Conservation (phyloP, 2,329 filamentous ascomycete species). For the Beauveria australis region DNA sequence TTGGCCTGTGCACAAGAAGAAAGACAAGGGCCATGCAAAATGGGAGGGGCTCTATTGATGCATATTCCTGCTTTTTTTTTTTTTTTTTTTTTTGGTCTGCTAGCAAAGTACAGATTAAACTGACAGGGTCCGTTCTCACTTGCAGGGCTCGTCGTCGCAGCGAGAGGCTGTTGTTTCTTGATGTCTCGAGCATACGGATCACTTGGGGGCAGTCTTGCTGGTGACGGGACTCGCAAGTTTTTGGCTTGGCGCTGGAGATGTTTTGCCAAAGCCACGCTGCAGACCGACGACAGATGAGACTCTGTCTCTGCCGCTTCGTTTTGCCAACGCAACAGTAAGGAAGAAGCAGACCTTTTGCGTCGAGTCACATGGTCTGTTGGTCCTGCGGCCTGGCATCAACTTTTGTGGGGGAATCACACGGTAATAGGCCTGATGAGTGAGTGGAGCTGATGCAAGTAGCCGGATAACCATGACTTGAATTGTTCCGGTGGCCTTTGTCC, state of each 20-base stretch:
- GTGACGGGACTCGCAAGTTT: no score
- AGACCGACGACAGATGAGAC: background rate
- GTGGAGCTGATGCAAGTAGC: background rate
- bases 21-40: background rate
- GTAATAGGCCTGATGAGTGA: background rate
- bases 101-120: no score
- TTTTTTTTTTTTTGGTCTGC: background rate
- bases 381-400: background rate
- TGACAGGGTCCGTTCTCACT: no score
- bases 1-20: background rate
- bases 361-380: background rate
- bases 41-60: background rate
- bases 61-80: background rate
- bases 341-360: background rate
- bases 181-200: no score
- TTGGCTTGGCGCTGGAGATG: background rate
- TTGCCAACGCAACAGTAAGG: background rate
- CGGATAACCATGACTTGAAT: background rate
- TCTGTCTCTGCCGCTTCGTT: background rate
- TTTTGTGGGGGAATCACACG: slow-evolving; percentile 7
- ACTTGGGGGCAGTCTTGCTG: no score
- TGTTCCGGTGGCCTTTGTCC: background rate
- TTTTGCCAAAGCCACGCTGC: background rate
- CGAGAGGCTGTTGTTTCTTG: no score
- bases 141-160: no score